Base-by-base conservation (phyloP, 495 filamentous ascomycete genomes). In the Aspergillus kassunensis region DNA sequence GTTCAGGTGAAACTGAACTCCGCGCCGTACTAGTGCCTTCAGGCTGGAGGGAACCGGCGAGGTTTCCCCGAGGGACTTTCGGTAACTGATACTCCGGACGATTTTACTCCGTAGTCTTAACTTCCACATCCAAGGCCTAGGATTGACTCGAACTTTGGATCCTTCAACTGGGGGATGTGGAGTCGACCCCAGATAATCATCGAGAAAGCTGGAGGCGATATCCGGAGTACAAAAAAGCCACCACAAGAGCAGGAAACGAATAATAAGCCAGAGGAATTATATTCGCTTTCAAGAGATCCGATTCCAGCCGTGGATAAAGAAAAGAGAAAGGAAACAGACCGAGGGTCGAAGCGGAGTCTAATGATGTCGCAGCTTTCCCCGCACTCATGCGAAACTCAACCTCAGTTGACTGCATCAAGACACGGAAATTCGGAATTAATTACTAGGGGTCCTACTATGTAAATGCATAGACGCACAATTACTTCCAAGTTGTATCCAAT, bases 291-390 rank as follows among this genome's bases (percentile, higher is more conserved):
- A 18, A 40, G 6, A 7, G 13, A 3, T 27, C 46, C 46, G 35
- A 41, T 29, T 40, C 21, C 46, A 49, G 35, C 46, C 35, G 46
- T 49, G 40, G 24, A 23, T 12, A 12, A 15, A 48, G 30, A 24
- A n/a, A 37, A 20, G 18, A 25, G 6, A 21, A 30, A 37, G 29
- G 20, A 25, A 25, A 21, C 0, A 45, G 44, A 41, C 48, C 48
- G 48, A 51, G 48, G 36, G 48, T 34, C 48, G 37, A 25, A 12
- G 37, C 25, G 23, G 15, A 43, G 10, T 25, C 24, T 43, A 24
- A 20, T 2, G 30, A 3, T 24, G 10, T 10, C 16, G 12, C 20
- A 51, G 48, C 54, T 56, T 56, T 56, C 48, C 54, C 54, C 54
- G 54, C 54, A 51, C 48, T 44, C 43, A 29, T 45, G 43, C 27